Percentiles rank a stretch among this genome's conserved stretches.
These are phyloP conservation scores for Neofusicoccum laricinum DNA, from an alignment of 2,329 filamentous ascomycete genomes.

Conservation along the genomic window DNA sequence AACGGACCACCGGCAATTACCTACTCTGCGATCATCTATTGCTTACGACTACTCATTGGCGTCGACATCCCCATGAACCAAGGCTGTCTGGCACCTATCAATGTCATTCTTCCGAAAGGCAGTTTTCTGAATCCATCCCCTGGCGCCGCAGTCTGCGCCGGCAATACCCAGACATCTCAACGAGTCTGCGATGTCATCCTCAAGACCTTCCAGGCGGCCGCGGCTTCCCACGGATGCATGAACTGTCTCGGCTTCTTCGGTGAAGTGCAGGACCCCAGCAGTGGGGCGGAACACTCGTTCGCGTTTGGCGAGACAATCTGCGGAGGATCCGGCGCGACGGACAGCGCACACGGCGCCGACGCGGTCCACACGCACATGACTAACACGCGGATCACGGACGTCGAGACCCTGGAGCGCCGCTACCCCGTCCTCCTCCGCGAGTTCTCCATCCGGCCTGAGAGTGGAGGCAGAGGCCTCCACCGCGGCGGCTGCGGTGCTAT, in stretches of 20 bases:
- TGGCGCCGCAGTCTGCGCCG: conserved; percentile 29
- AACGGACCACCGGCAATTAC: conserved; percentile 24
- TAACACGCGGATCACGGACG: conserved; percentile 73
- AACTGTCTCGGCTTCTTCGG: conserved; percentile 31
- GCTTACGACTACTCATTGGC: conserved; percentile 36
- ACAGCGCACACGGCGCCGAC: conserved; percentile 63
- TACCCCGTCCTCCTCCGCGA: conserved; percentile 67
- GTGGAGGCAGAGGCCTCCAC: conserved; percentile 60
- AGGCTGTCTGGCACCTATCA: conserved; percentile 37
- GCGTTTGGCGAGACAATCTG: conserved; percentile 79
- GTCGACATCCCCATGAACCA: conserved; percentile 41
- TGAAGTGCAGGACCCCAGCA: neutral
- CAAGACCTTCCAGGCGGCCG: conserved; percentile 19
- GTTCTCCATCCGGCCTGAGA: conserved; percentile 60
- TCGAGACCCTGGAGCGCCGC: conserved; percentile 68
- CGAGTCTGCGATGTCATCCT: conserved; percentile 25
- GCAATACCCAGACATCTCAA: conserved; percentile 20
- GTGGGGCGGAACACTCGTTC: neutral
- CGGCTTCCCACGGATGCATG: conserved; percentile 22
- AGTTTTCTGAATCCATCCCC: conserved; percentile 36
- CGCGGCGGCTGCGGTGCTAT: conserved; percentile 67
- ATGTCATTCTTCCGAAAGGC: conserved; percentile 32
- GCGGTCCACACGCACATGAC: conserved; percentile 76
- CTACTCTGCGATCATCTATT: conserved; percentile 58
- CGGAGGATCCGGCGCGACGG: conserved; percentile 66